phyloP scores from a whole-genome alignment of 371 early-diverging fungal species.

The Synchytrium microbalum region DNA sequence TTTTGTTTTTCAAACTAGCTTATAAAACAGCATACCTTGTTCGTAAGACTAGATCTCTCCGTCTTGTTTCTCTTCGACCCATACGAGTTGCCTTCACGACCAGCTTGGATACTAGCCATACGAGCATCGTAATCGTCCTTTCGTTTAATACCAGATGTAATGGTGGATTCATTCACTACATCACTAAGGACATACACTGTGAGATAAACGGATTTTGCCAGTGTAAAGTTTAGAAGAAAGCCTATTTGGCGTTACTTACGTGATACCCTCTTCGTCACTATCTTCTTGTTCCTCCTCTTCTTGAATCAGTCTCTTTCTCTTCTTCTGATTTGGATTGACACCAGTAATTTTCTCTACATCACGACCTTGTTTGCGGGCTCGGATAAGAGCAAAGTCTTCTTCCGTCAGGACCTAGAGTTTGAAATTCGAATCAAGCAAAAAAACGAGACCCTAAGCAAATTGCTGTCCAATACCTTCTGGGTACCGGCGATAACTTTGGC shows the following conservation, averaged over 20 bases:
- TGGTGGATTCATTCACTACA: conserved; percentile 58
- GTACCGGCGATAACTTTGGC: too few relatives aligned
- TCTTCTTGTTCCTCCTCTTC: conserved; percentile 30
- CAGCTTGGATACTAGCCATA: conserved; percentile 68
- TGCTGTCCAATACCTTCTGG: too few relatives aligned
- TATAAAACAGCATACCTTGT: conserved; percentile 36
- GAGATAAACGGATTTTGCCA: conserved; percentile 30
- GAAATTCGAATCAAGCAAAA: neutral
- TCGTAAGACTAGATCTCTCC: conserved; percentile 75
- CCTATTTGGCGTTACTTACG: too few relatives aligned
- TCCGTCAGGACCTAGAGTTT: conserved; percentile 68
- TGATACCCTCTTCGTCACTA: conserved; percentile 37
- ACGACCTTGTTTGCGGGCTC: conserved; percentile 55
- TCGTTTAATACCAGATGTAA: conserved; percentile 75
- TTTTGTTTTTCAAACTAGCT: neutral
- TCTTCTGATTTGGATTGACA: neutral
- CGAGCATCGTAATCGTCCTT: conserved; percentile 89
- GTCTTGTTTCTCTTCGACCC: conserved; percentile 76
- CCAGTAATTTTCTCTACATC: conserved; percentile 44
- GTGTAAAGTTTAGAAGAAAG: neutral
- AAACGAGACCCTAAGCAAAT: neutral
- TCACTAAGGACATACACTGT: conserved; percentile 3
- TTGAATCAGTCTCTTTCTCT: neutral
- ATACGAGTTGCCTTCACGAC: conserved; percentile 83
- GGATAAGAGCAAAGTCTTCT: conserved; percentile 81